Evolutionary conservation across 2,329 filamentous ascomycete species (phyloP).

Genomic region (Aspergillus terreus): DNA sequence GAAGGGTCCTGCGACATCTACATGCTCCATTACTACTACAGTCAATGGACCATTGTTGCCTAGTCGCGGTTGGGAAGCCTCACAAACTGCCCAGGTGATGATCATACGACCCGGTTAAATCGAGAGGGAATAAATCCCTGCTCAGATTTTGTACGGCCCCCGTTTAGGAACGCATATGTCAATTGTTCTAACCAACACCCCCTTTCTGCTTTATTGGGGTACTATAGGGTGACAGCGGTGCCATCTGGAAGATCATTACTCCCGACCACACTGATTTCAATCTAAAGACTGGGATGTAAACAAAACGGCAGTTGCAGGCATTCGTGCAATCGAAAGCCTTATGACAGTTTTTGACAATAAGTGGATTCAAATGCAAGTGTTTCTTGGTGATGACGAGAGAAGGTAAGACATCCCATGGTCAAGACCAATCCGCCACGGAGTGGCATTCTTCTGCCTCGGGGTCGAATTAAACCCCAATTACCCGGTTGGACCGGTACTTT

Average conservation of each 20-base stretch:
- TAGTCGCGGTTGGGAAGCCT: no score
- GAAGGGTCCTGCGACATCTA: no score
- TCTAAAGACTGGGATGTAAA: slow-evolving; percentile 42
- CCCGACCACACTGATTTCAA: slow-evolving; percentile 63
- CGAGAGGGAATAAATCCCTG: background rate
- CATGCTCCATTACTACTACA: no score
- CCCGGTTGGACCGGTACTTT: no score
- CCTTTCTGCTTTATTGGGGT: slow-evolving; percentile 61
- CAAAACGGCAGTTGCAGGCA: background rate
- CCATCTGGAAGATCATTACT: slow-evolving; percentile 76
- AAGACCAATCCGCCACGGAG: background rate
- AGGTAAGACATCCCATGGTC: no score
- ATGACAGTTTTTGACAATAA: background rate
- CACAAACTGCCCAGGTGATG: no score
- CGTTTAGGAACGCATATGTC: background rate
- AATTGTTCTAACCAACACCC: background rate
- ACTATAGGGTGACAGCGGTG: slow-evolving; percentile 67
- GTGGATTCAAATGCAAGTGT: background rate
- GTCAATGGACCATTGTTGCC: no score
- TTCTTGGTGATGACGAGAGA: background rate
- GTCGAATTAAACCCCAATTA: no score
- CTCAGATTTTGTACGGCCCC: slow-evolving; percentile 16
- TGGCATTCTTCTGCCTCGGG: no score
- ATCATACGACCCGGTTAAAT: no score
- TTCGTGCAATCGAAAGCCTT: background rate